Conservation (phyloP, 805 yeast species). For the Cephaloascus fragrans region DNA sequence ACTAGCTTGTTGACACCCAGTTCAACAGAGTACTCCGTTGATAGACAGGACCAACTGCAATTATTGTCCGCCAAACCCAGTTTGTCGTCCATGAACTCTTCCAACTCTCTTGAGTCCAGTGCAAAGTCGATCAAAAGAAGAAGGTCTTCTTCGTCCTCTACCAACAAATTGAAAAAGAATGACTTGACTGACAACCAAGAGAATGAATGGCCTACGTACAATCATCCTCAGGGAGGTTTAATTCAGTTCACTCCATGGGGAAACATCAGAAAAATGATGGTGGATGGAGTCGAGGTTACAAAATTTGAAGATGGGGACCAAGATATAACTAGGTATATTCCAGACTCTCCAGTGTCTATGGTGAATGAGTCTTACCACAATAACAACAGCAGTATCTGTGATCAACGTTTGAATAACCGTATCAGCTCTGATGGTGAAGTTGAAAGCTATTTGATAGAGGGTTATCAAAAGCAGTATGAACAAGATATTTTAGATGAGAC, state of each 20-base stretch:
- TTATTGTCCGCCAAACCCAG: not conserved
- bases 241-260: constrained; percentile 58
- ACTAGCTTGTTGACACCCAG: not conserved
- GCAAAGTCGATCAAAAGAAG: not conserved
- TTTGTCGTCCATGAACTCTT: not conserved
- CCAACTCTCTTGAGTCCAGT: not conserved
- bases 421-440: not conserved
- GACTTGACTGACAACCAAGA: not conserved
- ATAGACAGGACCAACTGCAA: not conserved
- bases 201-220: constrained; percentile 17
- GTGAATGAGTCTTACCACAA: not conserved
- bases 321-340: not conserved
- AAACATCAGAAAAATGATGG: constrained; percentile 27
- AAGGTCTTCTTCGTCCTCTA: not conserved
- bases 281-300: not conserved
- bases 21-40: not conserved
- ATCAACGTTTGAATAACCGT: not conserved
- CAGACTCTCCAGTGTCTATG: not conserved
- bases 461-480: not conserved
- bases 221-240: constrained; percentile 54
- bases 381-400: not conserved
- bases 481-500: not conserved
- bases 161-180: not conserved
- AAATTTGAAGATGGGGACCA: not conserved
- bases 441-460: not conserved